Base-by-base conservation (phyloP, 345 rosid genomes). In the Lagerstroemia speciosa region DNA sequence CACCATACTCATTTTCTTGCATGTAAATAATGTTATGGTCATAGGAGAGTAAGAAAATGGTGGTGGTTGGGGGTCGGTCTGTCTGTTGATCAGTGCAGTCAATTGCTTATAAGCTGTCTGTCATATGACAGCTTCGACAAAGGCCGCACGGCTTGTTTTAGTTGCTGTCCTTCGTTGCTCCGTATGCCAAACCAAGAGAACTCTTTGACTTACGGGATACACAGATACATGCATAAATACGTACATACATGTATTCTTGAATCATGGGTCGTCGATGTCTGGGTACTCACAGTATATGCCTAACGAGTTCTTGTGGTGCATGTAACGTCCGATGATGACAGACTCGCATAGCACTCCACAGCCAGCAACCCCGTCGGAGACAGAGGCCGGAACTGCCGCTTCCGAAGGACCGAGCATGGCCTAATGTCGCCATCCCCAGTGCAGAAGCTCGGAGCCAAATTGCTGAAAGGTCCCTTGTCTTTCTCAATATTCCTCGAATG, bases 281-380 rank as follows among this genome's bases (percentile, higher is more conserved):
- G n/a, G n/a, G n/a, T n/a, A n/a, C n/a, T n/a, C n/a, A n/a, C n/a
- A n/a, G n/a, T n/a, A n/a, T n/a, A n/a, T n/a, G n/a, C n/a, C n/a
- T n/a, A n/a, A n/a, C n/a, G n/a, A 14, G 10, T 41, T 41, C 46
- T 41, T 5, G 14, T 16, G n/a, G 29, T 26, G 30, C 5, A 1
- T 26, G 30, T 8, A 26, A 53, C 24, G 60, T 26, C 12, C 9
- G n/a, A 24, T 58, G 34, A 30, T 14, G 15, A 14, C 71, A 68
- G 71, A 68, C 37, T 34, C 71, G 36, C 71, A 68, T 64, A 52
- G 45, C 45, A 68, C 71, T 53, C 46, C 71, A 17, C 71, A 52
- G 38, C 45, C 71, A 53, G 41, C 46, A 19, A 68, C 63, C 30
- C 40, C 71, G 3, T 55, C 62, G 64, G 63, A 55, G 62, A 41